Evolutionary conservation across 2,329 filamentous ascomycete genomes (phyloP).

Genomic region (Aspergillus latus): DNA sequence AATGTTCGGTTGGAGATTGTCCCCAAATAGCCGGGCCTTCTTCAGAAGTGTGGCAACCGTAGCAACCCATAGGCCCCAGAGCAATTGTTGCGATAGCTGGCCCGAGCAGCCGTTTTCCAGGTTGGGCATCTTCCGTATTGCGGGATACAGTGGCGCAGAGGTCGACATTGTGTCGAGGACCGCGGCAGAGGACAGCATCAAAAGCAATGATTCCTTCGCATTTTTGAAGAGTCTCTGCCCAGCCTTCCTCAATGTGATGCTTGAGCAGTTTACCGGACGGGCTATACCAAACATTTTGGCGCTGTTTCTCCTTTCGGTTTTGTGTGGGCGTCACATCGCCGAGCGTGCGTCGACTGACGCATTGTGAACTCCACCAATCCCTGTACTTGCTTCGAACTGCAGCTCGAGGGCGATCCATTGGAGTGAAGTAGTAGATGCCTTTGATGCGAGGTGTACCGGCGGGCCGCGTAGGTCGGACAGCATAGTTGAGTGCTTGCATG

Average conservation of each 20-base stretch:
- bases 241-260: constrained; percentile 58
- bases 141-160: constrained; percentile 45
- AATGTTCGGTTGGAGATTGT: constrained; percentile 54
- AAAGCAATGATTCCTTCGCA: constrained; percentile 81
- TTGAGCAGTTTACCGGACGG: constrained; percentile 58
- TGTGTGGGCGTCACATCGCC: not conserved
- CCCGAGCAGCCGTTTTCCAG: constrained; percentile 46
- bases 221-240: constrained; percentile 72
- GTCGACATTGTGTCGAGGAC: constrained; percentile 68
- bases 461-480: constrained; percentile 68
- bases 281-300: constrained; percentile 45
- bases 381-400: constrained; percentile 29
- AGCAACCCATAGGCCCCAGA: constrained; percentile 68
- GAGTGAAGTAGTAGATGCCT: constrained; percentile 79
- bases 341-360: constrained; percentile 1
- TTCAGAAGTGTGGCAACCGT: constrained; percentile 71
- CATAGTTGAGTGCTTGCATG: constrained; percentile 72
- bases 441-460: constrained; percentile 70
- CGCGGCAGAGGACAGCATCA: constrained; percentile 79
- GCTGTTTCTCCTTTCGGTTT: not conserved
- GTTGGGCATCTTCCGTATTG: constrained; percentile 33
- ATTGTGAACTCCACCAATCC: constrained; percentile 28
- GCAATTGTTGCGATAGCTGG: constrained; percentile 70
- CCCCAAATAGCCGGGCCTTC: constrained; percentile 70
- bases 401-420: constrained; percentile 47